Evolutionary conservation across 2,329 filamentous ascomycete species (phyloP).

Genomic region (Cordyceps militaris): DNA sequence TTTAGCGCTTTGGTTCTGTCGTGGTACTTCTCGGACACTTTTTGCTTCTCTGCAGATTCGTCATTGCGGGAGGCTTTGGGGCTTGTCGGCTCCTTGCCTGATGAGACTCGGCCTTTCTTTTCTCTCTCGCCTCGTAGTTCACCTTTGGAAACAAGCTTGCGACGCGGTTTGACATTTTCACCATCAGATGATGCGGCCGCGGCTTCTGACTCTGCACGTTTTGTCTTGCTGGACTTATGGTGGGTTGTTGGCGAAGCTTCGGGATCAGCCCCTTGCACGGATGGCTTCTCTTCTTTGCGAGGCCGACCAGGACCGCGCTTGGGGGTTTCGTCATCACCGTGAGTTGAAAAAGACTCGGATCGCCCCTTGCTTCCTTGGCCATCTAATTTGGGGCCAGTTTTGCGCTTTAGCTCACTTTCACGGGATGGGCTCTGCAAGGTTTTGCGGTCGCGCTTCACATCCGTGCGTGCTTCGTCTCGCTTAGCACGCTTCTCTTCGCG

Average conservation of each 20-base stretch:
- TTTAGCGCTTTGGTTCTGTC: conserved; percentile 55
- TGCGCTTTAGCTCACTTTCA: conserved; percentile 40
- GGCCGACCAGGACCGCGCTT: conserved; percentile 48
- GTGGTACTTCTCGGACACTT: conserved; percentile 47
- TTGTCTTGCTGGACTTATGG: conserved; percentile 44
- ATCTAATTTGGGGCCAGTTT: conserved; percentile 28
- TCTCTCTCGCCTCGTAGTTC: conserved; percentile 54
- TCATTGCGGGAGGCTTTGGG: conserved; percentile 44
- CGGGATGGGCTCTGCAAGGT: conserved; percentile 42
- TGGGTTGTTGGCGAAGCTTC: conserved; percentile 43
- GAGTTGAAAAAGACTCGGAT: conserved; percentile 34
- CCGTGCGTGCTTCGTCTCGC: conserved; percentile 39
- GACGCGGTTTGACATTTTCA: conserved; percentile 50
- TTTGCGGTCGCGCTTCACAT: conserved; percentile 43
- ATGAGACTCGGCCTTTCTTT: conserved; percentile 46
- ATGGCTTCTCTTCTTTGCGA: conserved; percentile 41
- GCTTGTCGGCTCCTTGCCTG: conserved; percentile 46
- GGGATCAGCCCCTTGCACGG: conserved; percentile 44
- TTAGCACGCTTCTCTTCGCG: conserved; percentile 37
- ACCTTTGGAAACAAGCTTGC: conserved; percentile 57
- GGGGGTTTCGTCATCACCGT: conserved; percentile 40
- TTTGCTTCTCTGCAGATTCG: conserved; percentile 41
- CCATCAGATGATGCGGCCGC: conserved; percentile 48
- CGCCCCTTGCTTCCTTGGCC: conserved; percentile 45
- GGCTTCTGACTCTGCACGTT: conserved; percentile 47